Percentiles rank a stretch among this genome's conserved stretches.
phyloP scores from a whole-genome alignment of 2,329 filamentous ascomycete species.

The Pleoardoris graminearum region DNA sequence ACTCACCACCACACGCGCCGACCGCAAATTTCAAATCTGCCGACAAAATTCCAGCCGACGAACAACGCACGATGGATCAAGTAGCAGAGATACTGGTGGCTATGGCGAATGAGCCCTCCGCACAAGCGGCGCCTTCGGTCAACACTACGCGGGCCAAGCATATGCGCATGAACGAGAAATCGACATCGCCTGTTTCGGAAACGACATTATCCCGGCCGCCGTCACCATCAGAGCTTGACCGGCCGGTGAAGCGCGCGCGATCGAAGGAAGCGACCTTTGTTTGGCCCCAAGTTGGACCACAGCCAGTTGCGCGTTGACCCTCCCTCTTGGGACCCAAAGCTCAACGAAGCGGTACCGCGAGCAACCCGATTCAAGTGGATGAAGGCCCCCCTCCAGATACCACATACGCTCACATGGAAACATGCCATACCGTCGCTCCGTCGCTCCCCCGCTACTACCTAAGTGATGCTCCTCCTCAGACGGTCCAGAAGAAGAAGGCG shows the following conservation, averaged over 20 bases:
- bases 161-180: not conserved
- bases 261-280: not conserved
- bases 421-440: not conserved
- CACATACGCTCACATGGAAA: not conserved
- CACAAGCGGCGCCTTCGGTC: not conserved
- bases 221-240: not conserved
- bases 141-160: not conserved
- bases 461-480: too few relatives aligned
- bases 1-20: not conserved
- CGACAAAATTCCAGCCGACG: not conserved
- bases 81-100: not conserved
- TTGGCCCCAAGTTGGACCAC: not conserved
- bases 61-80: not conserved
- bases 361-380: not conserved
- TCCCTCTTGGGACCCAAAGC: not conserved
- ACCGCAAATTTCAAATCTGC: not conserved
- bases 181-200: not conserved
- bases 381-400: not conserved
- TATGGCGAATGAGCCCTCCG: not conserved
- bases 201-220: not conserved
- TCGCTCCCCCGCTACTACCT: too few relatives aligned
- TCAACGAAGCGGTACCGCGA: not conserved
- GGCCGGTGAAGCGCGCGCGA: not conserved
- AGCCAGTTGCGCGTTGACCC: not conserved
- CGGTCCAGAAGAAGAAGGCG: too few relatives aligned